Base-by-base conservation (phyloP, 1,284 basidiomycete species). In the Hortiboletus rubellus region DNA sequence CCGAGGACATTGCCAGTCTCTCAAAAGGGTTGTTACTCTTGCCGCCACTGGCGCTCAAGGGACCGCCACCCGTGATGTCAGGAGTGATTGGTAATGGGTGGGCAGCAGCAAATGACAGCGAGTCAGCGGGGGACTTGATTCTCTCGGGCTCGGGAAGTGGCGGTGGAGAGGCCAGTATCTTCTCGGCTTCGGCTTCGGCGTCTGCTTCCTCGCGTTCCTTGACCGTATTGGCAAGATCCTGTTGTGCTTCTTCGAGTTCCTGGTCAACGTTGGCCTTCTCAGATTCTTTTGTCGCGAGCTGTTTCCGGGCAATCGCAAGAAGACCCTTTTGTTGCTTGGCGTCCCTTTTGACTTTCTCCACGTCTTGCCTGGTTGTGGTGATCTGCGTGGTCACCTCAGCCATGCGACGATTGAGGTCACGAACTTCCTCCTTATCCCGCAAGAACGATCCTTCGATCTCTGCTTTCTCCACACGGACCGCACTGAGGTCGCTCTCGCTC, bases 21-120 rank as follows among this genome's bases (percentile, higher is more conserved):
- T 95, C 96, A 69, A 99, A 99, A 0, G 96, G 96, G 72, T 99
- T 99, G 66, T 88, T 96, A 66, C 92, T 95, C 74, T 91, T 89
- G 44, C 79, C 38, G 67, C 77, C 9, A 74, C 66, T 56, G 9
- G 76, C 73, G 45, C 75, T 77, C 30, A 79, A 58, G 63, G 73
- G 66, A 65, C 54, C 47, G 27, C 58, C 54, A 12, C 56, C 74
- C 5, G 76, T 73, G 27, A 72, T 47, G 31, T 86, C 83, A 15
- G 92, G 91, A 0, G 90, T 87, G 12, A 74, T 68, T 1, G 91
- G 92, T 14, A 93, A 77, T 3, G 89, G 83, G 9, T 89, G 82
- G 6, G 80, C 74, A 9, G 86, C 83, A 36, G 91, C 88, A 59
- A 86, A 80, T 1, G 77, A 66, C n/a, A 86, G 60, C 7, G 84